These are phyloP conservation scores for Fusarium tricinctum DNA, from an alignment of 2,329 filamentous ascomycete genomes.

Conservation along the genomic window DNA sequence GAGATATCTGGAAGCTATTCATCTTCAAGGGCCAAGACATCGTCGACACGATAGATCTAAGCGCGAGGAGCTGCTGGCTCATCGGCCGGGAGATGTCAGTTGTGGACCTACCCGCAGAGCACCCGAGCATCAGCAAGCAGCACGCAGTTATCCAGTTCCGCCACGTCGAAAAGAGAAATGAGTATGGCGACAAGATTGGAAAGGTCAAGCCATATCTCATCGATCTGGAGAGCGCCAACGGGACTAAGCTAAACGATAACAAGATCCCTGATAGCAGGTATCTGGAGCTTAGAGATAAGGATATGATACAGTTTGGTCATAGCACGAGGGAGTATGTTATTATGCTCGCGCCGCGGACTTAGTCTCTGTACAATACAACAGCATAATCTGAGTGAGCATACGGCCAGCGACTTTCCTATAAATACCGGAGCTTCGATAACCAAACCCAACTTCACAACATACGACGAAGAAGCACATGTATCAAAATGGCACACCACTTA, in stretches of 20 bases:
- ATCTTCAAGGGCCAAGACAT: slow-evolving; percentile 89
- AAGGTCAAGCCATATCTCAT: slow-evolving; percentile 90
- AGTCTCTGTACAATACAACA: slow-evolving; percentile 4
- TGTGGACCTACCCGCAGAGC: slow-evolving; percentile 86
- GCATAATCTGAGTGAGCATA: not conserved
- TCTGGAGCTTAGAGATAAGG: slow-evolving; percentile 87
- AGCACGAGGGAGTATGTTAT: slow-evolving; percentile 96
- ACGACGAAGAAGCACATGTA: not conserved
- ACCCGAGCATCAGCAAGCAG: slow-evolving; percentile 94
- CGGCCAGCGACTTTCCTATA: not conserved
- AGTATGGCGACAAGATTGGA: slow-evolving; percentile 86
- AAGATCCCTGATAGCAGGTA: slow-evolving; percentile 81
- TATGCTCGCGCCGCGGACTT: slow-evolving; percentile 76
- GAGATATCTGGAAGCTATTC: slow-evolving; percentile 89
- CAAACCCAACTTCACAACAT: slow-evolving; percentile 1
- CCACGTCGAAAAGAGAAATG: slow-evolving; percentile 83
- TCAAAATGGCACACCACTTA: not conserved
- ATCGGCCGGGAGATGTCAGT: slow-evolving; percentile 85
- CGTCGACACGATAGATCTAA: slow-evolving; percentile 84
- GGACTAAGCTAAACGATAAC: slow-evolving; percentile 85
- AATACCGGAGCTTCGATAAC: not conserved
- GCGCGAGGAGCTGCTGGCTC: slow-evolving; percentile 87
- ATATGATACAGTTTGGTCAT: slow-evolving; percentile 88
- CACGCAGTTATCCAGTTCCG: slow-evolving; percentile 96
- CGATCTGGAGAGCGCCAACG: slow-evolving; percentile 93